Percentiles rank a stretch among this genome's conserved stretches.
phyloP scores from a whole-genome alignment of 176 grass and related monocot species.

The Raddia guianensis region DNA sequence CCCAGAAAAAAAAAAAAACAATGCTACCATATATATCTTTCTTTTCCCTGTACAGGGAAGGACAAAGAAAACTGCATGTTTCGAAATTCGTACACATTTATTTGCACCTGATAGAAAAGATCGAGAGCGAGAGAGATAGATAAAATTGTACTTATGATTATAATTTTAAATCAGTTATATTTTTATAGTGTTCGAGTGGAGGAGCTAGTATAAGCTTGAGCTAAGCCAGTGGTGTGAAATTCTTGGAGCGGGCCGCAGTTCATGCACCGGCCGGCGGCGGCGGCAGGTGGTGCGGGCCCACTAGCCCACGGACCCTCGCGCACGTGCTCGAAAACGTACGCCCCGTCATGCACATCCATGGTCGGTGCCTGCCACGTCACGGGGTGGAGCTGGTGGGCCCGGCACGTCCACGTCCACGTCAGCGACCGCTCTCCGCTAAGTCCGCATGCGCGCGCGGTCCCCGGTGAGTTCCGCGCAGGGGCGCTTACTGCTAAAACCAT shows the following conservation, averaged over 20 bases:
- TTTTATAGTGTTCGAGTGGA: too few species aligned
- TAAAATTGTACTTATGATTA: too few species aligned
- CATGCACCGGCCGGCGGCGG: constrained; percentile 22
- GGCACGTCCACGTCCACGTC: neutral
- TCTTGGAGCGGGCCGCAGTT: neutral
- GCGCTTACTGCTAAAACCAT: too few species aligned
- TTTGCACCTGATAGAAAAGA: too few species aligned
- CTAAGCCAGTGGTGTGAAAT: neutral
- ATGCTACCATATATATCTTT: too few species aligned
- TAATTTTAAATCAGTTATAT: too few species aligned
- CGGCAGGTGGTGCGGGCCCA: neutral
- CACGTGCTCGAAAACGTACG: constrained; percentile 20
- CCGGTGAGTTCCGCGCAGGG: neutral
- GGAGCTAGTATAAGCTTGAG: neutral
- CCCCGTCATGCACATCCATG: neutral
- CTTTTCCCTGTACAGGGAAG: too few species aligned
- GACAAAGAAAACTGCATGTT: too few species aligned
- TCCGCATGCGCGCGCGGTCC: neutral
- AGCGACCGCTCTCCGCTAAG: neutral
- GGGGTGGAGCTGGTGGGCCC: neutral
- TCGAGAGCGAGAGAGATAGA: too few species aligned
- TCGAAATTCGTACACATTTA: too few species aligned
- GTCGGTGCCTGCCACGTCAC: constrained; percentile 15
- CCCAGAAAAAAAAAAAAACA: too few species aligned
- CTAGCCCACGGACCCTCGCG: too few species aligned